These are phyloP conservation scores for Mollisia scopiformis DNA, from an alignment of 2,329 filamentous ascomycete species.

Conservation along the genomic window DNA sequence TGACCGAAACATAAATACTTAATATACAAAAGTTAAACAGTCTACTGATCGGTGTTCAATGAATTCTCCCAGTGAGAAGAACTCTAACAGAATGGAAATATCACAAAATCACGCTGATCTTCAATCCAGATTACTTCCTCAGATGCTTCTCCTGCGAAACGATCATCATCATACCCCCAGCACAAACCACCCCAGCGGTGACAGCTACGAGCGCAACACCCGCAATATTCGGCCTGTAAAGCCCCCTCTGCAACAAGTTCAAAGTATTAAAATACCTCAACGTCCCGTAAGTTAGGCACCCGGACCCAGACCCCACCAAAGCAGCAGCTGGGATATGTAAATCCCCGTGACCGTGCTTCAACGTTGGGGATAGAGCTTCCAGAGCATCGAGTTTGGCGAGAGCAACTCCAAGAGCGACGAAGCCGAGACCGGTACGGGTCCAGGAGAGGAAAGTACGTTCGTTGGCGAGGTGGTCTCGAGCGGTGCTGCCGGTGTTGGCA, in stretches of 20 bases:
- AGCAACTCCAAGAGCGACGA: conserved; percentile 55
- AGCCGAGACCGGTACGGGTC: conserved; percentile 54
- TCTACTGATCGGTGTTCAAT: too few relatives aligned
- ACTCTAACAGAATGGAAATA: not conserved
- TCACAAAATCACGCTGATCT: not conserved
- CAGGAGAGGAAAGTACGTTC: conserved; percentile 56
- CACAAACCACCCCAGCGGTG: conserved; percentile 47
- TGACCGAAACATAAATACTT: too few relatives aligned
- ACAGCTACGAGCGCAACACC: conserved; percentile 82
- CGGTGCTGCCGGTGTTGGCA: conserved; percentile 50
- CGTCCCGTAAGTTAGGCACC: conserved; percentile 51
- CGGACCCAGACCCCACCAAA: conserved; percentile 47
- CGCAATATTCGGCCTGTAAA: conserved; percentile 66
- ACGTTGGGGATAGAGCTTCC: conserved; percentile 36
- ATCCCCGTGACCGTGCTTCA: conserved; percentile 35
- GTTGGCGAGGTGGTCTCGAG: conserved; percentile 52
- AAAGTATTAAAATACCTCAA: conserved; percentile 49
- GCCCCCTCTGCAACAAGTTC: conserved; percentile 44
- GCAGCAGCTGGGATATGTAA: conserved; percentile 43
- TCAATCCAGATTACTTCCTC: not conserved
- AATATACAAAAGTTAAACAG: too few relatives aligned
- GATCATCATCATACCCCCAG: conserved; percentile 26
- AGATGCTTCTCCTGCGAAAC: conserved; percentile 20
- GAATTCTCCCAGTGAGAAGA: not conserved
- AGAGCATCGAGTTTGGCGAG: conserved; percentile 49